phyloP scores from a whole-genome alignment of 331 rosid species.

The Malus hybrid region DNA sequence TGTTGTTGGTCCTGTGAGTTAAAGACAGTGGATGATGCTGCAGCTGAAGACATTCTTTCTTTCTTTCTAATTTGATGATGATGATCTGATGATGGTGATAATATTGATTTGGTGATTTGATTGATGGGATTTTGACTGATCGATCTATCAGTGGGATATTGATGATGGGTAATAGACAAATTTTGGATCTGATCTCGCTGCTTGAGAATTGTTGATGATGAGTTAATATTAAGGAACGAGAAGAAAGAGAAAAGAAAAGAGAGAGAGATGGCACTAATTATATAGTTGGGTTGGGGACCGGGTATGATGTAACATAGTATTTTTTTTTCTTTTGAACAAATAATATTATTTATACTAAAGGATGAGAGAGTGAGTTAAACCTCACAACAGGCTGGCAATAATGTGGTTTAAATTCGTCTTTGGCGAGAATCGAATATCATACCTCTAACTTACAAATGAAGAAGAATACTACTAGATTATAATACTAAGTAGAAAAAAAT shows the following conservation, averaged over 20 bases:
- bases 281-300: constrained; percentile 3
- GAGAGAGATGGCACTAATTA: constrained; percentile 19
- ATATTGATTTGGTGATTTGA: constrained; percentile 42
- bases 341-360: too few species aligned
- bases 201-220: constrained; percentile 19
- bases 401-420: too few species aligned
- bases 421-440: accelerated
- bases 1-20: constrained; percentile 55
- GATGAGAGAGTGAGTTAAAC: accelerated
- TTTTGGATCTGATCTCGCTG: constrained; percentile 57
- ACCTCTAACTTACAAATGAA: too few species aligned
- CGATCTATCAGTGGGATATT: constrained; percentile 21
- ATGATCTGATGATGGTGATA: neutral
- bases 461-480: too few species aligned
- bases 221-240: constrained; percentile 20
- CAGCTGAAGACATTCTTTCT: constrained; percentile 12
- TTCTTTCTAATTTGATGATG: neutral
- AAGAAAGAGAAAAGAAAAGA: neutral
- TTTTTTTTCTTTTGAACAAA: too few species aligned
- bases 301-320: neutral
- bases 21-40: constrained; percentile 40
- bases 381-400: accelerated
- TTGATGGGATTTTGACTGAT: constrained; percentile 82
- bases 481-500: too few species aligned
- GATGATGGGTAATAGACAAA: constrained; percentile 27